Conservation (phyloP, 2,329 filamentous ascomycete species). For the Venturiaceae sp. region DNA sequence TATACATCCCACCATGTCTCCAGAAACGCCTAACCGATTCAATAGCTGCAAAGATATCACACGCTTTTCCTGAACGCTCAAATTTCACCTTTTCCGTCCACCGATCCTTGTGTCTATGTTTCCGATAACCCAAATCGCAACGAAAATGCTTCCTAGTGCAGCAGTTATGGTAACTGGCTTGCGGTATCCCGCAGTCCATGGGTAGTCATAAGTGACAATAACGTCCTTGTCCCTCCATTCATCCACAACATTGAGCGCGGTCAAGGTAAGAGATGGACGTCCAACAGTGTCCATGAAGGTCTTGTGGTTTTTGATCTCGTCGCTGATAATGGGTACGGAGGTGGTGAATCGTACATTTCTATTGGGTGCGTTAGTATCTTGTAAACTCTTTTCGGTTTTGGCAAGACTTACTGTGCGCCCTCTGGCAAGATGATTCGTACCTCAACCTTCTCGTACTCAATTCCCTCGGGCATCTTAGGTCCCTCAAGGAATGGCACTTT, state of each 20-base stretch:
- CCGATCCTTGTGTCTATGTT: constrained; percentile 75
- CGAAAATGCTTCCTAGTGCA: constrained; percentile 65
- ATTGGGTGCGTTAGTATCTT: constrained; percentile 15
- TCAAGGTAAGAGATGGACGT: constrained; percentile 71
- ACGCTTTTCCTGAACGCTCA: not conserved
- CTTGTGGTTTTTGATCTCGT: constrained; percentile 57
- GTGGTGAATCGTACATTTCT: constrained; percentile 76
- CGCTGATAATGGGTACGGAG: constrained; percentile 58
- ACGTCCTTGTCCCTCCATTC: constrained; percentile 78
- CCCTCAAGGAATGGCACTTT: constrained; percentile 92
- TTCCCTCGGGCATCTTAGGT: constrained; percentile 72
- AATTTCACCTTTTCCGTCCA: constrained; percentile 32
- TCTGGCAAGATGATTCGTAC: constrained; percentile 83
- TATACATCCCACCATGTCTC: not conserved
- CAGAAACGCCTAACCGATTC: not conserved
- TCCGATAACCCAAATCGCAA: constrained; percentile 63
- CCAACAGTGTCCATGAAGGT: constrained; percentile 93
- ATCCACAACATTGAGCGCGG: constrained; percentile 79
- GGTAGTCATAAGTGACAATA: constrained; percentile 77
- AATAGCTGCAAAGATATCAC: not conserved
- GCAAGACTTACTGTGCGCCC: constrained; percentile 62
- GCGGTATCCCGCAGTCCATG: constrained; percentile 61
- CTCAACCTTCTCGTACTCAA: constrained; percentile 74
- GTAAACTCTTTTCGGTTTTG: not conserved
- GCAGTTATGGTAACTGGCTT: constrained; percentile 79